phyloP scores from a whole-genome alignment of 2,329 filamentous ascomycete species.

The Stemphylium vesicarium region DNA sequence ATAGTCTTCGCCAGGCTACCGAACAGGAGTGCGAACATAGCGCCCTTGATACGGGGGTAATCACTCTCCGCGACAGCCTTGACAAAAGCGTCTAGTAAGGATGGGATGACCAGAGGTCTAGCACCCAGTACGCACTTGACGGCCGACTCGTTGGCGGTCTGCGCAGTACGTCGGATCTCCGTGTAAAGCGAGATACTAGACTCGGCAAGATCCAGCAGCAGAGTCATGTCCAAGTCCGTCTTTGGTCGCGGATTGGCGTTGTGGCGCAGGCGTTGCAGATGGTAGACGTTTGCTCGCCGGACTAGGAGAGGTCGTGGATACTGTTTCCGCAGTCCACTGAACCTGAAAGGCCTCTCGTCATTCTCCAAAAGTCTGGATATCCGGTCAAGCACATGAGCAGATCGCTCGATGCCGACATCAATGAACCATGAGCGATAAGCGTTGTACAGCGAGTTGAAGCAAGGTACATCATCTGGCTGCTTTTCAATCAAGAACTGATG shows the following conservation, averaged over 20 bases:
- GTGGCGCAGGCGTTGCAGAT: slow-evolving; percentile 90
- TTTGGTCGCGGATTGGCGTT: slow-evolving; percentile 88
- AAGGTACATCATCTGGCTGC: slow-evolving; percentile 94
- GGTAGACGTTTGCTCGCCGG: slow-evolving; percentile 91
- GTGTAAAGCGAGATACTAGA: slow-evolving; percentile 92
- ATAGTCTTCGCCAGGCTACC: slow-evolving; percentile 88
- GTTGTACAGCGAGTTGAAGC: slow-evolving; percentile 90
- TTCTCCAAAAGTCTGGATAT: slow-evolving; percentile 83
- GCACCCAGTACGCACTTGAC: slow-evolving; percentile 90
- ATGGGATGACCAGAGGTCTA: slow-evolving; percentile 85
- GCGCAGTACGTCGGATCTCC: slow-evolving; percentile 92
- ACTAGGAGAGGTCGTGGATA: slow-evolving; percentile 93
- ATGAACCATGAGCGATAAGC: slow-evolving; percentile 97
- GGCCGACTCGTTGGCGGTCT: slow-evolving; percentile 90
- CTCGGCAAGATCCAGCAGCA: slow-evolving; percentile 85
- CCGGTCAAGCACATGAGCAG: slow-evolving; percentile 89
- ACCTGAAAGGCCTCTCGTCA: slow-evolving; percentile 91
- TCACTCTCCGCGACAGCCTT: slow-evolving; percentile 80
- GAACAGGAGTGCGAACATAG: slow-evolving; percentile 87
- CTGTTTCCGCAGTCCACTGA: slow-evolving; percentile 87
- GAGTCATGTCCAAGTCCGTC: slow-evolving; percentile 83
- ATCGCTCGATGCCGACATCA: slow-evolving; percentile 94
- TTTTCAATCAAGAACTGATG: slow-evolving; percentile 82
- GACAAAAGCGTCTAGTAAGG: slow-evolving; percentile 79
- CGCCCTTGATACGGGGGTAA: slow-evolving; percentile 91